These are phyloP conservation scores for Diaporthe helianthi DNA, from an alignment of 2,329 filamentous ascomycete genomes.

Conservation along the genomic window DNA sequence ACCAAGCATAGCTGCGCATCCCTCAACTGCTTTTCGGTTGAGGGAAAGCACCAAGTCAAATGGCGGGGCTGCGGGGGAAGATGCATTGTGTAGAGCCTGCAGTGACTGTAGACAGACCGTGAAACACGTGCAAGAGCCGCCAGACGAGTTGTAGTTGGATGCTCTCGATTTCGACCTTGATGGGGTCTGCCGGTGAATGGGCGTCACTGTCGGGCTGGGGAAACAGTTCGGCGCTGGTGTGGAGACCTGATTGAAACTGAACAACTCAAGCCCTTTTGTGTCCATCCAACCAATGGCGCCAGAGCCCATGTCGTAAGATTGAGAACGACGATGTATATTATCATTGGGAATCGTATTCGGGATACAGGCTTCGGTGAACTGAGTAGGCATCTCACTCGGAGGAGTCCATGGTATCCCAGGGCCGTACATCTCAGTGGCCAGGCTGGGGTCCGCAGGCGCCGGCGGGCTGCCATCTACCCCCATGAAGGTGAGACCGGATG, in stretches of 20 bases:
- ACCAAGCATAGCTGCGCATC: conserved; percentile 54
- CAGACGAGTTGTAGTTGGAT: conserved; percentile 36
- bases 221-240: conserved; percentile 49
- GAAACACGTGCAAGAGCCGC: conserved; percentile 54
- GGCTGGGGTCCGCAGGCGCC: conserved; percentile 35
- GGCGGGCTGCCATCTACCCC: conserved; percentile 36
- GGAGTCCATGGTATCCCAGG: conserved; percentile 50
- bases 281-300: conserved; percentile 42
- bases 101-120: conserved; percentile 54
- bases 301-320: conserved; percentile 48
- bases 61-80: conserved; percentile 46
- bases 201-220: conserved; percentile 49
- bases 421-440: conserved; percentile 45
- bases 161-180: conserved; percentile 41
- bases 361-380: conserved; percentile 45
- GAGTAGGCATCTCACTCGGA: conserved; percentile 45
- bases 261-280: conserved; percentile 43
- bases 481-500: conserved; percentile 41
- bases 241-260: conserved; percentile 44
- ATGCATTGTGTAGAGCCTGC: conserved; percentile 54
- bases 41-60: conserved; percentile 54
- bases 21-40: conserved; percentile 56
- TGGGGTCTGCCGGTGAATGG: conserved; percentile 43
- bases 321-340: conserved; percentile 42
- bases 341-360: conserved; percentile 41